Evolutionary conservation across 495 filamentous ascomycete genomes (phyloP), one percentile per base, ranked within the genome.

Genomic region (Podospora appendiculata): DNA sequence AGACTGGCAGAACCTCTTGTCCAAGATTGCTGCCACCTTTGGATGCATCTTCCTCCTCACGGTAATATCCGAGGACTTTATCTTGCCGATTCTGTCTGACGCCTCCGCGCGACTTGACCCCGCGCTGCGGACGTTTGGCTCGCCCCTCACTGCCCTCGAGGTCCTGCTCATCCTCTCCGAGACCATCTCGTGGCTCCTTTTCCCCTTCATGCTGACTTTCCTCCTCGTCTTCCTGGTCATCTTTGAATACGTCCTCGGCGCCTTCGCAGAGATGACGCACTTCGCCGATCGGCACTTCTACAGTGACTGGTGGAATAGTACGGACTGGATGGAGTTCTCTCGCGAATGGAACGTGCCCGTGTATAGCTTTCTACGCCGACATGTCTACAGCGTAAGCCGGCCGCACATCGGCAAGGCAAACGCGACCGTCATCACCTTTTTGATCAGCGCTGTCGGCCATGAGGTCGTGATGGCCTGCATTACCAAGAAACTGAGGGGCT

Each of bases 271-370:
- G 67, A 84, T 96, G 53, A 96, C 93, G 16, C 82, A 87, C 50
- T 97, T 97, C 59, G 92, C 87, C 17, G 92, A 97, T 67, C 82
- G 92, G 9, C 90, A 93, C 66, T 97, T 97, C 70, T 97, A 96
- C 69, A 85, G 86, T 25, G 92, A 97, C 74, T 97, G 92, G 92
- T 97, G 92, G 91, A 89, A 89, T 69, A 79, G 73, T 49, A 84
- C 82, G 52, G 84, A 88, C 73, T 89, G 90, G 91, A 84, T 98
- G 52, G 93, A 98, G 68, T 98, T 98, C 69, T 91, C 86, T 16
- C 79, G 93, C 50, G 90, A 97, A 73, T 98, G 93, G 93, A 98
- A 98, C 65, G 84, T 95, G 41, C 93, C 93, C 45, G 93, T 98
- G n/a, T 94, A 98, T 74, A 86, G 91, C 64, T 98, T 96, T 75